These are phyloP conservation scores for Mycena chlorophos DNA, from an alignment of 768 basidiomycete genomes.

Conservation along the genomic window DNA sequence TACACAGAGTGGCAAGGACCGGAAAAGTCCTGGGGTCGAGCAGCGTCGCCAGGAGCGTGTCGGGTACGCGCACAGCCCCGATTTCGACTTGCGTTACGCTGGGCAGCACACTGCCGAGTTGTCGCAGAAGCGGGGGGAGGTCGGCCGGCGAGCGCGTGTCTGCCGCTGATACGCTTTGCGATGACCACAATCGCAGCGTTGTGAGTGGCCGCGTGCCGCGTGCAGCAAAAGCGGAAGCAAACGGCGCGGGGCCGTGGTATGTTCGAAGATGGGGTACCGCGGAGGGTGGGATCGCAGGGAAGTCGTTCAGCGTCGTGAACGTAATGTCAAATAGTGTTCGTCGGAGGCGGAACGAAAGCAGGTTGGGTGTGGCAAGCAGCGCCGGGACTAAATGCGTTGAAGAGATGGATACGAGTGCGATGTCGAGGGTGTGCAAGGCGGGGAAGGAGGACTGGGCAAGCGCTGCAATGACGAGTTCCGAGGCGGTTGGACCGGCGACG, in stretches of 20 bases:
- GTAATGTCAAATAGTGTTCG: conserved; percentile 14
- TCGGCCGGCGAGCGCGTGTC: conserved; percentile 1
- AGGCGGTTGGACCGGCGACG: conserved; percentile 20
- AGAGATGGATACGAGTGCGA: conserved; percentile 18
- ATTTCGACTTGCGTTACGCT: conserved; percentile 13
- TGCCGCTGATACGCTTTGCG: conserved; percentile 19
- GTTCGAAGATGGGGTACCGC: conserved; percentile 16
- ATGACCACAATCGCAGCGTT: conserved; percentile 24
- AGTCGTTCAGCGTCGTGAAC: background rate
- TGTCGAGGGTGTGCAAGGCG: conserved; percentile 17
- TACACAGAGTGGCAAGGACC: conserved; percentile 15
- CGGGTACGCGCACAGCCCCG: conserved; percentile 20
- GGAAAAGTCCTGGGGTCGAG: conserved; percentile 9
- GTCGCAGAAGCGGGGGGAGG: conserved; percentile 17
- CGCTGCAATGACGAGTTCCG: conserved; percentile 15
- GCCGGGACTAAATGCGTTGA: conserved; percentile 19
- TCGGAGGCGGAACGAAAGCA: conserved; percentile 22
- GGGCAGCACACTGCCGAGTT: conserved; percentile 7
- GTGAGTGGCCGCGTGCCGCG: conserved; percentile 10
- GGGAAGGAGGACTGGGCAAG: conserved; percentile 12
- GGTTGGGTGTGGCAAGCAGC: conserved; percentile 16
- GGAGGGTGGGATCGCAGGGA: conserved; percentile 10
- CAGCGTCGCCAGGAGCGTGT: conserved; percentile 18
- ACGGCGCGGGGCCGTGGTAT: conserved; percentile 24
- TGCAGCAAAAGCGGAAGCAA: conserved; percentile 15